Conservation (phyloP, 306 rosid genomes). For the Mimosa bimucronata region DNA sequence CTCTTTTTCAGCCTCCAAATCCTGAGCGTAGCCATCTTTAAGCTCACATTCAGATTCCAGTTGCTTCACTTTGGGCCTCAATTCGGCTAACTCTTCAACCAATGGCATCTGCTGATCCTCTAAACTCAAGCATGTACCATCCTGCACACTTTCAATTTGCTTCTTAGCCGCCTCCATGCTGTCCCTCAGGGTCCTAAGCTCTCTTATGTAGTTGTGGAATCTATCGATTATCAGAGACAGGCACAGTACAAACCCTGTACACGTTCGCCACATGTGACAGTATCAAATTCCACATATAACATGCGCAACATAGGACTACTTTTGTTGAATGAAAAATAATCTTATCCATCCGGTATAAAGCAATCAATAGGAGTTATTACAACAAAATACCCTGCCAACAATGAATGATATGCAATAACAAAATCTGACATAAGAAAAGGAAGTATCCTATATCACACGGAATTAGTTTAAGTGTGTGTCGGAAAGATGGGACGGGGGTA, state of each 20-base stretch:
- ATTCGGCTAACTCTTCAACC: conserved; percentile 57
- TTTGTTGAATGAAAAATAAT: too few relatives aligned
- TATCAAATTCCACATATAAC: neutral
- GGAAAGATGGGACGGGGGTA: too few relatives aligned
- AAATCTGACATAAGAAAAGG: too few relatives aligned
- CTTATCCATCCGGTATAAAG: too few relatives aligned
- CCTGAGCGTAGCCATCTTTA: conserved; percentile 55
- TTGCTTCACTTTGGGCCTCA: conserved; percentile 53
- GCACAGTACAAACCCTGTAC: conserved; percentile 79
- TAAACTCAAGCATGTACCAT: conserved; percentile 40
- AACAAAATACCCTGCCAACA: too few relatives aligned
- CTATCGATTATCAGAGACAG: conserved; percentile 82
- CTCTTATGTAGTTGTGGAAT: conserved; percentile 84
- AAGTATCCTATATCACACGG: too few relatives aligned
- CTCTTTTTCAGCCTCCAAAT: conserved; percentile 60
- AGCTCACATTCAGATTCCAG: conserved; percentile 66
- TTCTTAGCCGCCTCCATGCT: conserved; percentile 74
- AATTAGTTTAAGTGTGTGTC: too few relatives aligned
- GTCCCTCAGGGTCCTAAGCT: conserved; percentile 71
- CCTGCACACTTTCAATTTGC: conserved; percentile 61
- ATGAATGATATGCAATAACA: too few relatives aligned
- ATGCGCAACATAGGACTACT: neutral
- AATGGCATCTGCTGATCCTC: conserved; percentile 52
- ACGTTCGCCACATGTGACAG: neutral
- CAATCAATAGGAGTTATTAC: too few relatives aligned